Percentiles rank a stretch among this genome's conserved stretches.
These are phyloP conservation scores for Pontederia paniculata DNA, from an alignment of 176 grass and related monocot genomes.

Conservation along the genomic window DNA sequence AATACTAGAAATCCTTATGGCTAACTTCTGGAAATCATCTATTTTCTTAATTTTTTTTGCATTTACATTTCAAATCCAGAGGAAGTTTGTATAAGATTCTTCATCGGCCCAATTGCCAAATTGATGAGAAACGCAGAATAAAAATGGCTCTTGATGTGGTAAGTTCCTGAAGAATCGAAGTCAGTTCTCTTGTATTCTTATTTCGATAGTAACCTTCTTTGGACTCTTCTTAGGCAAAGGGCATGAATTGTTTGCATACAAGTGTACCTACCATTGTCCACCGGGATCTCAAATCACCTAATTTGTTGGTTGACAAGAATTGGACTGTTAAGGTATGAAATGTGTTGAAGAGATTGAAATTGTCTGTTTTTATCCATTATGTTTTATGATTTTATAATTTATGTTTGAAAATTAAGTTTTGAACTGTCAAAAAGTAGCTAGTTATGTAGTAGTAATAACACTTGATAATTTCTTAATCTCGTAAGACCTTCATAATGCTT, in stretches of 20 bases:
- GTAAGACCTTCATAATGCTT: too few species aligned
- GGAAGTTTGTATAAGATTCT: slow-evolving; percentile 98
- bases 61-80: slow-evolving; percentile 19
- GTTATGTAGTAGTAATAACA: too few species aligned
- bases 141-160: slow-evolving; percentile 99
- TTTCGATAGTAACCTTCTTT: neutral
- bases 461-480: too few species aligned
- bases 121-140: slow-evolving; percentile 94
- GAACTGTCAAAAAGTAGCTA: too few species aligned
- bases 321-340: slow-evolving; percentile 93
- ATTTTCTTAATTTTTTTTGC: too few species aligned
- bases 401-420: too few species aligned
- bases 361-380: slow-evolving; percentile 5
- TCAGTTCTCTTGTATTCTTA: slow-evolving; percentile 20
- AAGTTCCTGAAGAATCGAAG: slow-evolving; percentile 25
- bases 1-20: too few species aligned
- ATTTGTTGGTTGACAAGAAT: slow-evolving; percentile 96
- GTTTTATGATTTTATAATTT: too few species aligned
- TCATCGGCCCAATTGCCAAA: slow-evolving; percentile 91
- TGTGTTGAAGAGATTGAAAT: slow-evolving; percentile 21
- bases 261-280: slow-evolving; percentile 94
- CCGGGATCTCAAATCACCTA: slow-evolving; percentile 98
- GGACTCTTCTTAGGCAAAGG: slow-evolving; percentile 59
- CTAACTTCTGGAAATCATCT: too few species aligned
- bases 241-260: slow-evolving; percentile 95